Base-by-base conservation (phyloP, 2,329 filamentous ascomycete genomes). In the Cyphellophora europaea region DNA sequence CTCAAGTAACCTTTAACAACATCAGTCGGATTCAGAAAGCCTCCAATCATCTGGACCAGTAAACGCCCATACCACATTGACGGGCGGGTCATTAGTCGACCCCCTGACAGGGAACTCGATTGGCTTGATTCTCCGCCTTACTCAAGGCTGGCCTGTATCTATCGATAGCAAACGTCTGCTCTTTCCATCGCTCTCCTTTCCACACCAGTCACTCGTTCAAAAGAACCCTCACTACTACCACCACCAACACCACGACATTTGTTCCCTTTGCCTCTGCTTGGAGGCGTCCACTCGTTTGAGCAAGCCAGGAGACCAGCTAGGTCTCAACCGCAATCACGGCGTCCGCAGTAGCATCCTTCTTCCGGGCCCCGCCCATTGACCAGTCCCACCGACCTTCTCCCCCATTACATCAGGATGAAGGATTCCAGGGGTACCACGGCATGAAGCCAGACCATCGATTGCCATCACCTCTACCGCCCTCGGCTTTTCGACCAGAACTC, bases 321-420 rank as follows among this genome's bases (percentile, higher is more conserved):
- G 45, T 49, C 50, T 49, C 47, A 47, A 42, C 50, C 54, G 51
- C 51, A 50, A 59, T 43, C 51, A 72, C 67, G 67, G 66, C 72
- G 63, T 76, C 69, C 59, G 69, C 71, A 53, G 68, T 76, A 58
- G 71, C 70, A 60, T 66, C 68, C 53, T 62, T 74, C 39, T 74
- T 72, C 53, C 63, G 69, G 68, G 69, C 72, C 47, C 66, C 71
- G 64, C 66, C 71, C 65, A 66, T 72, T 56, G 71, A 66, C 51
- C 59, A 62, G 42, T 32, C 38, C 14, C 40, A 44, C 19, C 44
- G 41, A 44, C 54, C 58, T 41, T 57, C 59, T 12, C 65, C 66
- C 42, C 57, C 63, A 45, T 59, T 65, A 38, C 59, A 65, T 47
- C 55, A 51, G 32, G 61, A 63, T 33, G 59, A 69, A 46, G 58